Evolutionary conservation across 352 stramenopile genomes (phyloP).

Genomic region (Pythium utonaiense): DNA sequence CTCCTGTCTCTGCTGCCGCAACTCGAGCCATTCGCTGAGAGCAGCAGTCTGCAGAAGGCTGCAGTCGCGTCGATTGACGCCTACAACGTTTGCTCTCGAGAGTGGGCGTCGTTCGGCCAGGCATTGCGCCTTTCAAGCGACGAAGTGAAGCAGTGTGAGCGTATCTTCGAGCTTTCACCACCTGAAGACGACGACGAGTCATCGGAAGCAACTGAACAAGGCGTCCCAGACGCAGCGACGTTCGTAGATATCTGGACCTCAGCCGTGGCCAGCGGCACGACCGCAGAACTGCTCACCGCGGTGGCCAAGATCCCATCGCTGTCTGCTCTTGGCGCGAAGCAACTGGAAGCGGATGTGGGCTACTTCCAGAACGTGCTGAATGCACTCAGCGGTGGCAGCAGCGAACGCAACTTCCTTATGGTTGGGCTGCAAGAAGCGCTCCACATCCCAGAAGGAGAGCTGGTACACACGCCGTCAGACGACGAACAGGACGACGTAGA

Average conservation of each 20-base stretch:
- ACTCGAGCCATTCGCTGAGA: constrained; percentile 78
- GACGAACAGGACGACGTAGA: background rate
- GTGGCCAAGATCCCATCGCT: constrained; percentile 59
- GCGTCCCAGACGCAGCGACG: constrained; percentile 23
- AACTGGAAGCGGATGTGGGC: constrained; percentile 63
- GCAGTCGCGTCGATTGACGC: constrained; percentile 49
- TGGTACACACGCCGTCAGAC: background rate
- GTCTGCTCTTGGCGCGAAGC: constrained; percentile 48
- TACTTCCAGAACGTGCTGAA: constrained; percentile 84
- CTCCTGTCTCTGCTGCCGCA: constrained; percentile 77
- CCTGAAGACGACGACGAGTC: constrained; percentile 4
- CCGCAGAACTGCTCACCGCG: constrained; percentile 48
- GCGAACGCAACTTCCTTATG: constrained; percentile 41
- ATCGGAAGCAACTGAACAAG: constrained; percentile 6
- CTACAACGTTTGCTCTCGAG: constrained; percentile 44
- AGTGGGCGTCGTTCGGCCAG: constrained; percentile 52
- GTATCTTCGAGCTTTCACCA: constrained; percentile 32
- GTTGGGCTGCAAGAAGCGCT: constrained; percentile 15
- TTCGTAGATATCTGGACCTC: constrained; percentile 83
- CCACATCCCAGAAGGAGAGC: constrained; percentile 8
- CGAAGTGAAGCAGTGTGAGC: constrained; percentile 45
- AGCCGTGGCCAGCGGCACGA: constrained; percentile 55
- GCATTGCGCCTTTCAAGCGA: constrained; percentile 37
- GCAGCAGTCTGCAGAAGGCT: constrained; percentile 50
- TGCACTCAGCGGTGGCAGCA: constrained; percentile 42